Evolutionary conservation across 345 rosid genomes (phyloP).

Genomic region (Microthlaspi erraticum): DNA sequence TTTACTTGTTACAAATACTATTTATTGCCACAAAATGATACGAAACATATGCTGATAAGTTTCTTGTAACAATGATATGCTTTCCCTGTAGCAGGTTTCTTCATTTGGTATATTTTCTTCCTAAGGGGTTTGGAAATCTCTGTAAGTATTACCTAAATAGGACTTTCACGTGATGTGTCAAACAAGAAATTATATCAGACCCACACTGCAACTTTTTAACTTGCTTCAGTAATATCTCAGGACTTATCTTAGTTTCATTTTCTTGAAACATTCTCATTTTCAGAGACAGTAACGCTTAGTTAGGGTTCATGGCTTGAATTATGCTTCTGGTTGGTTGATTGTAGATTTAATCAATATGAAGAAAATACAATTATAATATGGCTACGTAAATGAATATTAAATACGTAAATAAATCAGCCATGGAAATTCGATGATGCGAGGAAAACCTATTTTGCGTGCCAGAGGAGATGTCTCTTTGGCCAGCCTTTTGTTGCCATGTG

Average conservation of each 20-base stretch:
- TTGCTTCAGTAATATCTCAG: constrained; percentile 6
- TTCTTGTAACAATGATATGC: not conserved
- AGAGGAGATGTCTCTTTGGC: constrained; percentile 39
- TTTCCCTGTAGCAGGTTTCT: constrained; percentile 32
- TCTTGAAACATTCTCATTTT: constrained; percentile 17
- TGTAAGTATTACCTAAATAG: constrained; percentile 38
- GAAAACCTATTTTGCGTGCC: constrained; percentile 40
- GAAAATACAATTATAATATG: not conserved
- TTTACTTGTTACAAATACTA: not conserved
- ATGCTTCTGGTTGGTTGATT: constrained; percentile 33
- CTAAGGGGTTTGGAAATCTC: constrained; percentile 24
- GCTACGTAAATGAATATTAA: constrained; percentile 5
- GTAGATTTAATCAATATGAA: constrained; percentile 10
- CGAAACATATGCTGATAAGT: constrained; percentile 13
- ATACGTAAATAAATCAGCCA: constrained; percentile 27
- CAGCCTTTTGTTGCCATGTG: constrained; percentile 43
- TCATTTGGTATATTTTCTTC: constrained; percentile 37
- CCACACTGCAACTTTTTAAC: constrained; percentile 29
- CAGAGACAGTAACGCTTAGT: constrained; percentile 13
- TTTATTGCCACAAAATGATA: constrained; percentile 4
- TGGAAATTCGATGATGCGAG: constrained; percentile 40
- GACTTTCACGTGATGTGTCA: constrained; percentile 25
- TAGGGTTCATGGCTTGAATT: constrained; percentile 31
- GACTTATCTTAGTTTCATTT: constrained; percentile 1
- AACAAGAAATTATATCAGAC: constrained; percentile 37